Evolutionary conservation across 2,329 filamentous ascomycete genomes (phyloP).

Genomic region (Xylogone sp.): DNA sequence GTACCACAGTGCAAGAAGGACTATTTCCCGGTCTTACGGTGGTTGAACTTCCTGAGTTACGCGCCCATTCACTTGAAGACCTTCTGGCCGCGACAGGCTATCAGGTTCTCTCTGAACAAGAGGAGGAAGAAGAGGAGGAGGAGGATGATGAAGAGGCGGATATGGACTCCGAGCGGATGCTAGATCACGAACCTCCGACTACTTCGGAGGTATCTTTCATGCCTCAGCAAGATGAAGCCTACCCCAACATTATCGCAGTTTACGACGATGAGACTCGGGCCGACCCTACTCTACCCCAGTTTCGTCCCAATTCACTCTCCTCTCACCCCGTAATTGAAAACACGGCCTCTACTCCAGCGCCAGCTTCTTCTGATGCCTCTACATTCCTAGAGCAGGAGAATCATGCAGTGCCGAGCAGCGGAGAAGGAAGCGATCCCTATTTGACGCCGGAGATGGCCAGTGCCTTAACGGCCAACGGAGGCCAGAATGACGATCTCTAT

Average conservation of each 20-base stretch:
- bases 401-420: not conserved
- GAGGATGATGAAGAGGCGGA: not conserved
- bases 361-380: not conserved
- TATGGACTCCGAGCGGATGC: constrained; percentile 28
- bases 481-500: not conserved
- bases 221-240: not conserved
- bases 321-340: not conserved
- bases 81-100: constrained; percentile 23
- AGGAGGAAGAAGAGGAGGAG: constrained; percentile 1
- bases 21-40: not conserved
- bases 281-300: constrained; percentile 67
- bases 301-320: constrained; percentile 51
- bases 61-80: constrained; percentile 21
- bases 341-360: not conserved
- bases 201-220: not conserved
- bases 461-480: constrained; percentile 2
- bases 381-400: not conserved
- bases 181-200: constrained; percentile 24
- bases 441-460: not conserved
- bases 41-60: constrained; percentile 12
- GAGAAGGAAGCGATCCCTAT: not conserved
- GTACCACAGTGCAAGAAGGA: not conserved
- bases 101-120: constrained; percentile 7
- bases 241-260: not conserved
- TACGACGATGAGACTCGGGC: constrained; percentile 24